These are phyloP conservation scores for Spathaspora gorwiae DNA, from an alignment of 805 yeast species.

Conservation along the genomic window DNA sequence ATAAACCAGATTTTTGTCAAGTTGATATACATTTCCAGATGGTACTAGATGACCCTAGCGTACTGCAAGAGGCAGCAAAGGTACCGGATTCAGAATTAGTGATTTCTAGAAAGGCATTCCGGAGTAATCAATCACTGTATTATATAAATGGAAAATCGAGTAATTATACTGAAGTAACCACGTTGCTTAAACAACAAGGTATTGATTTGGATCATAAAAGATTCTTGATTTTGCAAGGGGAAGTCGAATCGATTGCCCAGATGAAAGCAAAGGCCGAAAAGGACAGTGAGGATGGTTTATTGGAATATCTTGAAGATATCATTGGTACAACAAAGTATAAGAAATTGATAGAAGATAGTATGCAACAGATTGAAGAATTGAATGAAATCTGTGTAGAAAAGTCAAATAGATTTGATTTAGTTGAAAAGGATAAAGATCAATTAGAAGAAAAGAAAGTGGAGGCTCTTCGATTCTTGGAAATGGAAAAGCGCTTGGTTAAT, in stretches of 20 bases:
- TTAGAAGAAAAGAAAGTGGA: conserved; percentile 64
- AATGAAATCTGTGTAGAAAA: conserved; percentile 81
- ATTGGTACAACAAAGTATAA: conserved; percentile 92
- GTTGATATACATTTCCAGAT: conserved; percentile 87
- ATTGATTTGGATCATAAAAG: conserved; percentile 93
- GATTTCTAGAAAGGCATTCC: conserved; percentile 74
- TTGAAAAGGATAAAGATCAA: conserved; percentile 65
- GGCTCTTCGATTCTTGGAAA: conserved; percentile 60
- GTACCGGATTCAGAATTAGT: conserved; percentile 56
- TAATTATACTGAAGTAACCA: conserved; percentile 74
- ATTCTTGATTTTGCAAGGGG: conserved; percentile 93
- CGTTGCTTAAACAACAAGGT: conserved; percentile 70
- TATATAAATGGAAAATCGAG: conserved; percentile 66
- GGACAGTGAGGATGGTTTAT: conserved; percentile 86
- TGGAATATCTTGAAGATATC: conserved; percentile 93
- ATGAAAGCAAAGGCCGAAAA: conserved; percentile 97
- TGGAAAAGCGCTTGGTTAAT: conserved; percentile 57
- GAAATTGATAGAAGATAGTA: conserved; percentile 61
- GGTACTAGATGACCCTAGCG: conserved; percentile 53
- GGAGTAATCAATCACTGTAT: conserved; percentile 75
- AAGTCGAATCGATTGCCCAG: conserved; percentile 96
- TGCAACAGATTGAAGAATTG: conserved; percentile 59
- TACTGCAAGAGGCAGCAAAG: conserved; percentile 22
- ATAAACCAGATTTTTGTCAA: conserved; percentile 64
- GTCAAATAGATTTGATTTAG: conserved; percentile 72